Evolutionary conservation across 192 early-diverging fungal genomes (phyloP).

Genomic region (Cetraspora pellucida): DNA sequence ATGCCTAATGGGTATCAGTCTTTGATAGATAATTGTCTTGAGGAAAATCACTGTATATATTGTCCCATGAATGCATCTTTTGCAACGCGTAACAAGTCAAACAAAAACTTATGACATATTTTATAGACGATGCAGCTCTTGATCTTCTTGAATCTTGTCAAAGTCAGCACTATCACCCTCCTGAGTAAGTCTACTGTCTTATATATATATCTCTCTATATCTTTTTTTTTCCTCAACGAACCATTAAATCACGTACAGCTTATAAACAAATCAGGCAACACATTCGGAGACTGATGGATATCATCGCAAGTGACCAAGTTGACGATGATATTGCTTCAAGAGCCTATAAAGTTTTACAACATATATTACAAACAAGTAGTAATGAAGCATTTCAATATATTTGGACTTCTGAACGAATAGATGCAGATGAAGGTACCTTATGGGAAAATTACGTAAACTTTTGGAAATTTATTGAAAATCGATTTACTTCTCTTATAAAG

Average conservation of each 20-base stretch:
- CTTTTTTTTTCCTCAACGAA: neutral
- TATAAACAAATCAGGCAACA: neutral
- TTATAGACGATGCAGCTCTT: constrained; percentile 15
- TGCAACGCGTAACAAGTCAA: neutral
- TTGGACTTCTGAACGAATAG: neutral
- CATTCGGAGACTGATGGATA: constrained; percentile 19
- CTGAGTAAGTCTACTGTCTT: neutral
- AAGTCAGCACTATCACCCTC: constrained; percentile 9
- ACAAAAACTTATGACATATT: neutral
- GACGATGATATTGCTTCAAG: neutral
- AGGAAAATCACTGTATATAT: constrained; percentile 29
- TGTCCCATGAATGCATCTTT: neutral
- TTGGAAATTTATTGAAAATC: constrained; percentile 23
- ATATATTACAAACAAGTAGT: constrained; percentile 22
- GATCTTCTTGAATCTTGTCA: constrained; percentile 26
- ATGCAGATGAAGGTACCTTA: neutral
- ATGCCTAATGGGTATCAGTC: constrained; percentile 16
- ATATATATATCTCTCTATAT: neutral
- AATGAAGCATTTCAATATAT: constrained; percentile 11
- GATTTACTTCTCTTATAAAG: neutral
- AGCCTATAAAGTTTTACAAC: constrained; percentile 25
- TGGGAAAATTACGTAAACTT: constrained; percentile 15
- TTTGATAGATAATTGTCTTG: constrained; percentile 31
- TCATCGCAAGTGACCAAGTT: constrained; percentile 10
- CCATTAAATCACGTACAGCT: neutral